Evolutionary conservation across 2,329 filamentous ascomycete species (phyloP).

Genomic region (Neoscytalidium dimidiatum): DNA sequence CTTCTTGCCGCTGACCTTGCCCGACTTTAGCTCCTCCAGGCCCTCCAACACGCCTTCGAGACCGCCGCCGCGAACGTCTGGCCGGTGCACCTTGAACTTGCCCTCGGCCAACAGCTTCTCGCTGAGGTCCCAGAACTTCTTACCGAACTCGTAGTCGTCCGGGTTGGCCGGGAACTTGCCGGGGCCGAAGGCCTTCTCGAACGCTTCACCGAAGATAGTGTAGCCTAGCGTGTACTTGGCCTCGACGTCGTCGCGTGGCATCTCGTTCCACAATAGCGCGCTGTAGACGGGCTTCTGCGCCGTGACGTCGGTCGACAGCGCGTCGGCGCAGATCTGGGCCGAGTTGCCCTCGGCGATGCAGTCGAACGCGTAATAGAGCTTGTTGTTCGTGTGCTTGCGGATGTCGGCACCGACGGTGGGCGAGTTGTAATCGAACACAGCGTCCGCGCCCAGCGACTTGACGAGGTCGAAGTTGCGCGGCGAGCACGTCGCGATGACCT

Average conservation of each 20-base stretch:
- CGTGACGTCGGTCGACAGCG: constrained; percentile 34
- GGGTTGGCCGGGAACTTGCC: constrained; percentile 22
- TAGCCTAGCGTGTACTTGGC: constrained; percentile 45
- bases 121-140: constrained; percentile 29
- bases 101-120: constrained; percentile 31
- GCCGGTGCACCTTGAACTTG: constrained; percentile 36
- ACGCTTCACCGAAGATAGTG: constrained; percentile 44
- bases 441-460: constrained; percentile 18
- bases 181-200: constrained; percentile 24
- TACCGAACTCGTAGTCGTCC: constrained; percentile 33
- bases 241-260: constrained; percentile 48
- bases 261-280: constrained; percentile 43
- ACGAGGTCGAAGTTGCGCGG: constrained; percentile 20
- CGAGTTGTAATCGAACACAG: constrained; percentile 52
- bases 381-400: constrained; percentile 46
- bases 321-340: constrained; percentile 42
- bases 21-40: constrained; percentile 33
- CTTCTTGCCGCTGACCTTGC: constrained; percentile 38
- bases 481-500: constrained; percentile 19
- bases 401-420: constrained; percentile 50
- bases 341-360: constrained; percentile 47
- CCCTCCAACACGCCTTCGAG: constrained; percentile 34
- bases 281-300: constrained; percentile 36
- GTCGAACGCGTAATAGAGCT: constrained; percentile 50
- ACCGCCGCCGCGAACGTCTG: constrained; percentile 29